A percentile compares a stretch with the other conserved stretches of the same genome.
phyloP scores from a whole-genome alignment of 768 basidiomycete species.

The Leccinum pellstonianum region DNA sequence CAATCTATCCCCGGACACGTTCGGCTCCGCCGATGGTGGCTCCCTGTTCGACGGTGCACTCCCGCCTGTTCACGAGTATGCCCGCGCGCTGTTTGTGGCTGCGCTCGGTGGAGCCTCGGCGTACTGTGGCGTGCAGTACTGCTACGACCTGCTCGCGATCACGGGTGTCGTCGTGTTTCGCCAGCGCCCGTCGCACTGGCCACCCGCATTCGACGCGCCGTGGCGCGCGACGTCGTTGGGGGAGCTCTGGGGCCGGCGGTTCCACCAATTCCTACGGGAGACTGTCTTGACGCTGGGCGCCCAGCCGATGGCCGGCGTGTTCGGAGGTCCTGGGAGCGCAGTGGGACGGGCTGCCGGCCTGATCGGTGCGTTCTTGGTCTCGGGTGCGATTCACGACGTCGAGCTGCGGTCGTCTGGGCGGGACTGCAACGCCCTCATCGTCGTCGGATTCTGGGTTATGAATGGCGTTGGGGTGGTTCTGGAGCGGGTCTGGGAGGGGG shows the following conservation, averaged over 20 bases:
- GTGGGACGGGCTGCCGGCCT: constrained; percentile 41
- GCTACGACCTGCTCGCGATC: constrained; percentile 42
- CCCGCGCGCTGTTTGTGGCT: constrained; percentile 44
- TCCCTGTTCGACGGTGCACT: constrained; percentile 36
- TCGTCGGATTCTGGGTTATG: constrained; percentile 54
- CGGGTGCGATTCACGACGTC: constrained; percentile 55
- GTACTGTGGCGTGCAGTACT: constrained; percentile 44
- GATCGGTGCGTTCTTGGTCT: constrained; percentile 57
- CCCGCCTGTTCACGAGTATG: constrained; percentile 31
- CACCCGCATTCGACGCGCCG: constrained; percentile 58
- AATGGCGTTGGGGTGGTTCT: constrained; percentile 53
- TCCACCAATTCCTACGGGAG: constrained; percentile 68
- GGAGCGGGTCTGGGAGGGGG: constrained; percentile 45
- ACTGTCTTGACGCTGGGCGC: constrained; percentile 52
- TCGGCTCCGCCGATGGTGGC: constrained; percentile 35
- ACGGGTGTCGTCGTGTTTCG: constrained; percentile 44
- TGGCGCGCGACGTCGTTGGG: constrained; percentile 56
- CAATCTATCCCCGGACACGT: constrained; percentile 38
- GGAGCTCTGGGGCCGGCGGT: constrained; percentile 61
- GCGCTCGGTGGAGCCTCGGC: constrained; percentile 42
- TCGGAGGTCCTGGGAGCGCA: constrained; percentile 34
- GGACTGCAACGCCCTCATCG: constrained; percentile 41
- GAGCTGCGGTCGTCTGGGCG: constrained; percentile 55
- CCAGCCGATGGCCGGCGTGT: constrained; percentile 40
- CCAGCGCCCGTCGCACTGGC: constrained; percentile 56